Evolutionary conservation across 1,284 basidiomycete genomes (phyloP).

Genomic region (Cryptococcus floricola): DNA sequence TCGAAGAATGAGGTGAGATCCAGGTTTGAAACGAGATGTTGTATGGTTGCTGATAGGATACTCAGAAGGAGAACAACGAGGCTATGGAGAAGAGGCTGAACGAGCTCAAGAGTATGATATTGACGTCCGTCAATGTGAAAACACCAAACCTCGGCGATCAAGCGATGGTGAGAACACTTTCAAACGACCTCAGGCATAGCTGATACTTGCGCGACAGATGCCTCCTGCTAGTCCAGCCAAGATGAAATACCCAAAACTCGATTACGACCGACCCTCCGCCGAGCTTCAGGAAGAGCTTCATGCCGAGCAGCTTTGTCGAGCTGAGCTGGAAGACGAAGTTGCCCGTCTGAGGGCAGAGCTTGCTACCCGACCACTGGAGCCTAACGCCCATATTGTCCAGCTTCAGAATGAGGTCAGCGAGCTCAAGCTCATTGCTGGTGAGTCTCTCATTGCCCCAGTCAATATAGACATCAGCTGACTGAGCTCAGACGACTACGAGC

Average conservation of each 20-base stretch:
- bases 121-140: conserved; percentile 76
- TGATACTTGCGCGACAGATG: conserved; percentile 51
- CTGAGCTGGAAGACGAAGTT: conserved; percentile 73
- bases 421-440: conserved; percentile 44
- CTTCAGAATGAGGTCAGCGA: conserved; percentile 43
- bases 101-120: conserved; percentile 78
- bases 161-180: conserved; percentile 9
- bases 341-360: conserved; percentile 51
- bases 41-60: background rate
- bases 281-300: conserved; percentile 84
- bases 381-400: conserved; percentile 40
- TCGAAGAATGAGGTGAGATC: conserved; percentile 18
- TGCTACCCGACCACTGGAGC: conserved; percentile 38
- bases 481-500: conserved; percentile 43
- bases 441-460: conserved; percentile 10
- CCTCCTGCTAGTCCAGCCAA: conserved; percentile 73
- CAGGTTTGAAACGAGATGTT: background rate
- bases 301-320: conserved; percentile 64
- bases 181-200: background rate
- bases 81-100: conserved; percentile 75
- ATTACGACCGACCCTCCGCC: conserved; percentile 79
- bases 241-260: conserved; percentile 52
- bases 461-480: background rate
- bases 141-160: conserved; percentile 43
- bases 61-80: conserved; percentile 54